Evolutionary conservation across 2,329 filamentous ascomycete genomes (phyloP), one percentile per base, ranked within the genome.

Genomic region (Chaetomiaceae sp.): DNA sequence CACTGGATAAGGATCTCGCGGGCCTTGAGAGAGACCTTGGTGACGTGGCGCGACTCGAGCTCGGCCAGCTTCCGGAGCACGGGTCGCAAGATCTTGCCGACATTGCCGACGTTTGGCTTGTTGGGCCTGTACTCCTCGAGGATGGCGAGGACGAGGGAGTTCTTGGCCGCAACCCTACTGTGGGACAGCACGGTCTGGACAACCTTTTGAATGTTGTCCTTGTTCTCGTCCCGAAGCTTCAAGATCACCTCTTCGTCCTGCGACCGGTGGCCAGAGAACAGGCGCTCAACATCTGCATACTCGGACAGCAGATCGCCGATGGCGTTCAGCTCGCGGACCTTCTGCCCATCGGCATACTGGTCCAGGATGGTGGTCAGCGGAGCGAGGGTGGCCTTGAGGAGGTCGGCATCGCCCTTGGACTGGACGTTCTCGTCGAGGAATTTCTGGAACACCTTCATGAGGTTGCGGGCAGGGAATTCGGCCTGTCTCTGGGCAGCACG

Each of bases 1-100:
- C 91, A 96, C 73, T 97, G 94, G 60, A 99, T 99, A 65, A 99
- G 85, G 47, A 97, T 87, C 75, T 99, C 94, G 68, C 94, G 88
- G 42, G 94, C 92, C 80, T 99, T 99, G 62, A 99, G 81, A 0
- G 92, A 90, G 38, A 99, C 92, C 84, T 97, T 99, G 61, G 92
- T 89, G 11, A 92, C 94, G 47, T 80, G 67, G 76, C 84, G 74
- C 74, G 88, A 91, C 72, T 95, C 90, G 14, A 99, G 83, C 69
- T 99, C 94, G 0, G 94, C 91, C 62, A 99, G 79, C 72, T 87
- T 88, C 68, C 88, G 88, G 23, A 99, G 81, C 17, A 88, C 81
- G 3, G 86, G 82, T 63, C 91, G 88, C 71, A 99, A 85, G 72
- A 91, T 84, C 71, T 95, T 96, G 69, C 82, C 86, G 52, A 97